A percentile compares a stretch with the other conserved stretches of the same genome.
These are phyloP conservation scores for Emergomyces africanus DNA, from an alignment of 2,329 filamentous ascomycete genomes.

Conservation along the genomic window DNA sequence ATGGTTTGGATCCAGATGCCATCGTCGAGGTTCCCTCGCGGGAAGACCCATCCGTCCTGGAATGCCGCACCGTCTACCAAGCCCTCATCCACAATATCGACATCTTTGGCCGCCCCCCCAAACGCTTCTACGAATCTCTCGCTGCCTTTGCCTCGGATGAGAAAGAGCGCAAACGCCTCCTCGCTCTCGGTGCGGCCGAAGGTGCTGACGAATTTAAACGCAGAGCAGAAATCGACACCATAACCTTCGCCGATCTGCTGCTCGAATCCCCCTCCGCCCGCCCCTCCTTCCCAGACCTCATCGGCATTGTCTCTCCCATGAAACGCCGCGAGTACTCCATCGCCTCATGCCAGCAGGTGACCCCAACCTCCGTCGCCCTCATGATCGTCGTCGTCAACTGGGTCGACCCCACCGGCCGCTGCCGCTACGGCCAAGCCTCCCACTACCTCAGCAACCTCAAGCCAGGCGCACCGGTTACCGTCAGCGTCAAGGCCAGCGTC, in stretches of 20 bases:
- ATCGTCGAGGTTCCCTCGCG: constrained; percentile 85
- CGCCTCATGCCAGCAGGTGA: constrained; percentile 89
- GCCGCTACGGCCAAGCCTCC: constrained; percentile 85
- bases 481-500: constrained; percentile 92
- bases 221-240: constrained; percentile 76
- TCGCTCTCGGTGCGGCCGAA: constrained; percentile 61
- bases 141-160: constrained; percentile 76
- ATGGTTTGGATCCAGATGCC: constrained; percentile 69
- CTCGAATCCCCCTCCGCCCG: constrained; percentile 83
- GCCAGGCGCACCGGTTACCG: constrained; percentile 70
- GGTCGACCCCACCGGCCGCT: constrained; percentile 77
- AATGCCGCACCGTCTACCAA: constrained; percentile 89
- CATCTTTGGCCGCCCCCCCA: constrained; percentile 91
- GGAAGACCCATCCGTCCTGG: constrained; percentile 59
- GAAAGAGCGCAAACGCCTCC: constrained; percentile 67
- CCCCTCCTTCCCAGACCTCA: constrained; percentile 76
- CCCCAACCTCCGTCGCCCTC: constrained; percentile 74
- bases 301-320: constrained; percentile 75
- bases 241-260: constrained; percentile 83
- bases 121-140: constrained; percentile 92
- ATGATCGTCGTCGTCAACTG: constrained; percentile 98
- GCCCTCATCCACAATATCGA: constrained; percentile 85
- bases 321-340: constrained; percentile 99
- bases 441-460: constrained; percentile 70
- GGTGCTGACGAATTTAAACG: constrained; percentile 86